Evolutionary conservation across 2,329 filamentous ascomycete species (phyloP), one percentile per base, ranked within the genome.

Genomic region (Bipolaris bicolor): DNA sequence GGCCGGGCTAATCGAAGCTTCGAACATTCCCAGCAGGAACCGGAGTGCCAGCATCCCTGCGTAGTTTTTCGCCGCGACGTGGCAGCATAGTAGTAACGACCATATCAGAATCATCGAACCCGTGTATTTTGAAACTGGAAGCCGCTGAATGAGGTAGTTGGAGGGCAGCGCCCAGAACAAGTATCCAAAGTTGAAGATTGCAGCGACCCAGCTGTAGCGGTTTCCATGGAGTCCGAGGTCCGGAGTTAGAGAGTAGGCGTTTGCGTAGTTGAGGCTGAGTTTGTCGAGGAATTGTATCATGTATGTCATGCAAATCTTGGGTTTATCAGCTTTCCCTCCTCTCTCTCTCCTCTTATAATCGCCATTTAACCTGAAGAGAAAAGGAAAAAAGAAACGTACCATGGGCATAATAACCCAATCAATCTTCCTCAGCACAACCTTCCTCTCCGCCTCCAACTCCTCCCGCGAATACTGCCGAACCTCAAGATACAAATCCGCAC

Each of bases 401-500:
- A 81, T 79, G 7, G 80, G 80, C 74, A 82, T 76, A 36, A 82
- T 78, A 11, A 80, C 74, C 73, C 75, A 77, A 56, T 82, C 80
- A 16, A 82, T 73, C 60, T 81, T 79, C 47, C 73, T 70, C 26
- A 79, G 61, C 4, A 82, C 79, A 15, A 74, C 60, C 15, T 73
- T 74, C 4, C 78, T 71, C 58, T 82, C 79, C 1, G 65, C 69
- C 49, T 80, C 77, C 10, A 82, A 64, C 62, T 81, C 79, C 65
- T 80, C 77, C 16, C 73, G 61, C 0, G 77, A 76, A 34, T 80
- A 75, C 36, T 80, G 77, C 33, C 74, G 74, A 3, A 77, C 76
- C 65, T 81, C 79, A 7, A 77, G 71, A 53, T 78, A 82, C n/a
- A 81, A 66, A 20, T 80, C 74, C 5, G 78, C 79, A 24, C 75